Evolutionary conservation across 2,329 filamentous ascomycete genomes (phyloP).

Genomic region (Ascochyta fabae): DNA sequence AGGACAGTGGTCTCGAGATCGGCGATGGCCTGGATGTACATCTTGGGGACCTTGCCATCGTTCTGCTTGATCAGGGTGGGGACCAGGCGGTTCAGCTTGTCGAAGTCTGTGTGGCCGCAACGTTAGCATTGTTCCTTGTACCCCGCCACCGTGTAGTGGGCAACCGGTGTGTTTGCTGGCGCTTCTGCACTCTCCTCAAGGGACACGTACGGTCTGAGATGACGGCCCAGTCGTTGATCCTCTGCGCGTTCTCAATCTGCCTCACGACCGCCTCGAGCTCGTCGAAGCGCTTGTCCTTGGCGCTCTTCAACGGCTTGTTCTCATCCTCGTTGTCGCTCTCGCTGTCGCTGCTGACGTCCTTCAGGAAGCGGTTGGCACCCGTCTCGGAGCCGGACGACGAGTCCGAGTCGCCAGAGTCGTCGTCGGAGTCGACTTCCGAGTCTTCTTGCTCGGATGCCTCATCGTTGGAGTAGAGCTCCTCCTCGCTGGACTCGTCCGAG

Average conservation of each 20-base stretch:
- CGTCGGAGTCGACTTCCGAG: slow-evolving; percentile 62
- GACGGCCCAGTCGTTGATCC: slow-evolving; percentile 96
- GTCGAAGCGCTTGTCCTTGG: slow-evolving; percentile 95
- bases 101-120: slow-evolving; percentile 70
- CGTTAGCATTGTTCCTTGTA: slow-evolving; percentile 27
- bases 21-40: slow-evolving; percentile 90
- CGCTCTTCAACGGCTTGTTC: slow-evolving; percentile 89
- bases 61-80: slow-evolving; percentile 60
- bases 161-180: neutral
- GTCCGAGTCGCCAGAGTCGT: slow-evolving; percentile 58
- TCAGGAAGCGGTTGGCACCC: slow-evolving; percentile 85
- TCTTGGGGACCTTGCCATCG: slow-evolving; percentile 81
- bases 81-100: slow-evolving; percentile 90
- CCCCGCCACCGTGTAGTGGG: slow-evolving; percentile 14
- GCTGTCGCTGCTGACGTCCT: slow-evolving; percentile 76
- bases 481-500: slow-evolving; percentile 89
- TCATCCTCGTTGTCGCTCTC: slow-evolving; percentile 85
- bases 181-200: neutral
- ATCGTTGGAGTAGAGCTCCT: slow-evolving; percentile 91
- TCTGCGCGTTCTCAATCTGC: slow-evolving; percentile 93
- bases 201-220: slow-evolving; percentile 78
- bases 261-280: slow-evolving; percentile 90
- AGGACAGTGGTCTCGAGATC: slow-evolving; percentile 95
- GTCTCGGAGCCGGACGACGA: slow-evolving; percentile 67
- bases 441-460: slow-evolving; percentile 54